Percentiles rank a stretch among this genome's conserved stretches.
phyloP scores from a whole-genome alignment of 2,329 filamentous ascomycete species.

The Fusarium tjaetaba region DNA sequence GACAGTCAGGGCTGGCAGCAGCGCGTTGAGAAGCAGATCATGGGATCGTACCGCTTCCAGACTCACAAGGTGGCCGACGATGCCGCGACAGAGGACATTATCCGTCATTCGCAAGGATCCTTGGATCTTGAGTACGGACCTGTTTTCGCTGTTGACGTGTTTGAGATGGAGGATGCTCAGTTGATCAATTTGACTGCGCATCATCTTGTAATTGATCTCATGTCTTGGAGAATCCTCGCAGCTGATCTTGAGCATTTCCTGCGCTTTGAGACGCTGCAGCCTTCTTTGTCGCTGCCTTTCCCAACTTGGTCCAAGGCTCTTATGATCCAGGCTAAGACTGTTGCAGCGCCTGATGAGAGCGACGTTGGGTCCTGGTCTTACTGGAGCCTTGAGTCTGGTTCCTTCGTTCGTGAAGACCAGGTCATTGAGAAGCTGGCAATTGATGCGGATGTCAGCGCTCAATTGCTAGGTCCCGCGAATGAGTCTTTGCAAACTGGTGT shows the following conservation, averaged over 20 bases:
- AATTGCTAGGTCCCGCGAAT: background rate
- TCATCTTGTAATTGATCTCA: background rate
- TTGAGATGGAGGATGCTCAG: background rate
- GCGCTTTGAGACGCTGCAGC: background rate
- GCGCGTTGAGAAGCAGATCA: background rate
- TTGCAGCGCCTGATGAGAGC: fast-evolving
- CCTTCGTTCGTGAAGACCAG: background rate
- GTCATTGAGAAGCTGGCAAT: background rate
- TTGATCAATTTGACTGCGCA: background rate
- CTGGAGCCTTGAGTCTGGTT: background rate
- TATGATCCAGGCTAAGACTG: background rate
- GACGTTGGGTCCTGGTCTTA: background rate
- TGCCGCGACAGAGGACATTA: background rate
- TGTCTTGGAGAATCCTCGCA: background rate
- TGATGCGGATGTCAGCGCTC: background rate
- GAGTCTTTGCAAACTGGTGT: background rate
- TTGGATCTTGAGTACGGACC: background rate
- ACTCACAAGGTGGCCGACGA: fast-evolving
- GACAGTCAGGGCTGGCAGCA: background rate
- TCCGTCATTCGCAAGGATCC: background rate
- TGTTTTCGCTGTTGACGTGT: background rate
- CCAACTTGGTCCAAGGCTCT: background rate
- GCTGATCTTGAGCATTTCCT: background rate
- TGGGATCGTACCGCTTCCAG: background rate
- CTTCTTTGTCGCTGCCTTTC: background rate